These are phyloP conservation scores for Discostella stelligera DNA, from an alignment of 352 stramenopile genomes.

Conservation along the genomic window DNA sequence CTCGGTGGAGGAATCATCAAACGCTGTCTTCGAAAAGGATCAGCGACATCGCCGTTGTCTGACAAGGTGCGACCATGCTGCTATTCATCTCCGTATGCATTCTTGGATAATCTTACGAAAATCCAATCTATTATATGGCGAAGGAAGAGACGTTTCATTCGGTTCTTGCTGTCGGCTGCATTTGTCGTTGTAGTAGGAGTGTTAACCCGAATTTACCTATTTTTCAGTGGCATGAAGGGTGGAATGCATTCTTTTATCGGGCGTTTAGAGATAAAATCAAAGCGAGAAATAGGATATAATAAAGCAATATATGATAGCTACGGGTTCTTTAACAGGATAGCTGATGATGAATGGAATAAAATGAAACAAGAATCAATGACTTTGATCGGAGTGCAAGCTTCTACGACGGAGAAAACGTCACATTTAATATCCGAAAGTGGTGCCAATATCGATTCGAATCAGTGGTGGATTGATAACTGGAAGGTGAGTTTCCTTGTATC, in stretches of 20 bases:
- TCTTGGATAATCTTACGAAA: not conserved
- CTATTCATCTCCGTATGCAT: constrained; percentile 5
- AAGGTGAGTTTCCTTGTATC: constrained; percentile 17
- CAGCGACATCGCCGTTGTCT: constrained; percentile 13
- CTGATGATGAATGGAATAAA: constrained; percentile 21
- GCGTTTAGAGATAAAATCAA: not conserved
- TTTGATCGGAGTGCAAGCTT: constrained; percentile 18
- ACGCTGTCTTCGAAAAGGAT: constrained; percentile 26
- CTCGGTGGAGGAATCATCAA: constrained; percentile 27
- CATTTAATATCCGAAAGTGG: constrained; percentile 19
- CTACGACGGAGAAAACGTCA: constrained; percentile 10
- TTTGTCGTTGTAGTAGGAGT: constrained; percentile 2
- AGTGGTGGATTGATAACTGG: constrained; percentile 37
- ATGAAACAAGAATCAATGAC: constrained; percentile 25
- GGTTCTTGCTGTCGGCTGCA: not conserved
- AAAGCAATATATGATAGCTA: constrained; percentile 16
- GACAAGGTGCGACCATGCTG: not conserved
- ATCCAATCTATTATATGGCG: not conserved
- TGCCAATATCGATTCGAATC: constrained; percentile 20
- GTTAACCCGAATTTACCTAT: constrained; percentile 9
- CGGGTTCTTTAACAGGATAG: constrained; percentile 28
- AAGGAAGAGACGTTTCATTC: constrained; percentile 18
- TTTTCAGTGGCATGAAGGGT: constrained; percentile 10
- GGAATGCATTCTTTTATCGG: not conserved
- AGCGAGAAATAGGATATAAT: constrained; percentile 10